Evolutionary conservation across 768 basidiomycete species (phyloP), one percentile per base, ranked within the genome.

Genomic region (Suillus spraguei): DNA sequence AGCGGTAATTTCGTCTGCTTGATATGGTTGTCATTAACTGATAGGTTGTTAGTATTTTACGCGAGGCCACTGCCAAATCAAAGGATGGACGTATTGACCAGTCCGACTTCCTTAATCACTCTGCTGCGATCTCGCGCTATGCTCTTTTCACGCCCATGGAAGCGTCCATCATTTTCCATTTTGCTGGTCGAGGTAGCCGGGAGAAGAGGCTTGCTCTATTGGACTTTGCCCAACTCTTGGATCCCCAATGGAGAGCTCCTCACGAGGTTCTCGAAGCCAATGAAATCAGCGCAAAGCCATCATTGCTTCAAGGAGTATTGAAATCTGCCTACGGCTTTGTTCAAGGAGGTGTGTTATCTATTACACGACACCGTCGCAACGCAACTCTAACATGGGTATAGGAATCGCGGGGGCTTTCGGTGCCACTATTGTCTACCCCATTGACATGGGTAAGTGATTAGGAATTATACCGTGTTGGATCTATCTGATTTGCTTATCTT

Each of bases 121-220:
- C 95, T 16, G 88, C 92, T 33, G 85, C 89, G 41, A 90, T 82
- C 68, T 94, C 96, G 68, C 91, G 97, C 42, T 98, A 99, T 76
- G 91, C 94, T 44, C 84, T 97, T 60, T 98, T 98, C 76, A 96
- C 95, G 0, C 97, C 97, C 5, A 97, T 98, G 93, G 97, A 99
- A 76, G 94, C 92, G n/a, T 87, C 91, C 60, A 97, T 99, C 71
- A 89, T 99, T 70, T 99, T 98, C 80, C 97, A 99, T 76, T 99
- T 98, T 78, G 95, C 95, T 33, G 89, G 92, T 14, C 86, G 95
- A 54, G 96, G 95, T 16, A 79, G 82, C 52, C 78, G 81, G 4
- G 80, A 80, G 54, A 86, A 89, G 70, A 85, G 95, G 24, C 83
- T 99, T 59, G 86, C 94, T 11, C 77, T 97, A 44, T 77, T 92